phyloP scores from a whole-genome alignment of 2,329 filamentous ascomycete genomes.

The Sarocladium brachiariae region DNA sequence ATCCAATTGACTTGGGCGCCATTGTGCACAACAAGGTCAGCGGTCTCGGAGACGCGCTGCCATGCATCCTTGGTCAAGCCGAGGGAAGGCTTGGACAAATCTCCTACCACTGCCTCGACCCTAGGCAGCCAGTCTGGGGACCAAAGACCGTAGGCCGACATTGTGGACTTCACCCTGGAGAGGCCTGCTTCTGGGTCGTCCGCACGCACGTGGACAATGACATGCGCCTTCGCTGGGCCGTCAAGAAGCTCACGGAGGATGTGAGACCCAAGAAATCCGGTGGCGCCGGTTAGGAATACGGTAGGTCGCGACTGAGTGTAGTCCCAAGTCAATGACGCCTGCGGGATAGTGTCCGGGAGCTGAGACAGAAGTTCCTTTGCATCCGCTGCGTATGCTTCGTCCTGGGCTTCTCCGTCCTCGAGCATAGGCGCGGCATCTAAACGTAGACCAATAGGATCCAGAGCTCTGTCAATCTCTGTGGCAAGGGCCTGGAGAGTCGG shows the following conservation, averaged over 20 bases:
- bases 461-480: constrained; percentile 22
- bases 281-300: constrained; percentile 81
- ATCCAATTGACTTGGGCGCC: constrained; percentile 81
- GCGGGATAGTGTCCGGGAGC: constrained; percentile 37
- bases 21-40: constrained; percentile 75
- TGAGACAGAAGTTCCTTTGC: constrained; percentile 44
- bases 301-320: constrained; percentile 21
- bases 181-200: constrained; percentile 37
- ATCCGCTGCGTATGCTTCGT: constrained; percentile 45
- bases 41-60: constrained; percentile 56
- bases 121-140: constrained; percentile 57
- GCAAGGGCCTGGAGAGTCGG: constrained; percentile 23
- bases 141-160: constrained; percentile 77
- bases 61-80: constrained; percentile 63
- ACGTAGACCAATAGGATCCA: constrained; percentile 10
- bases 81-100: constrained; percentile 65
- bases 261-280: constrained; percentile 70
- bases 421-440: background rate
- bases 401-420: constrained; percentile 11
- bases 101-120: constrained; percentile 63
- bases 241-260: constrained; percentile 69
- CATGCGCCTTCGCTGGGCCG: constrained; percentile 29
- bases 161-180: constrained; percentile 49
- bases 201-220: constrained; percentile 69
- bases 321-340: constrained; percentile 28